phyloP scores from a whole-genome alignment of 352 stramenopile genomes.

The Globisporangium barbulae region DNA sequence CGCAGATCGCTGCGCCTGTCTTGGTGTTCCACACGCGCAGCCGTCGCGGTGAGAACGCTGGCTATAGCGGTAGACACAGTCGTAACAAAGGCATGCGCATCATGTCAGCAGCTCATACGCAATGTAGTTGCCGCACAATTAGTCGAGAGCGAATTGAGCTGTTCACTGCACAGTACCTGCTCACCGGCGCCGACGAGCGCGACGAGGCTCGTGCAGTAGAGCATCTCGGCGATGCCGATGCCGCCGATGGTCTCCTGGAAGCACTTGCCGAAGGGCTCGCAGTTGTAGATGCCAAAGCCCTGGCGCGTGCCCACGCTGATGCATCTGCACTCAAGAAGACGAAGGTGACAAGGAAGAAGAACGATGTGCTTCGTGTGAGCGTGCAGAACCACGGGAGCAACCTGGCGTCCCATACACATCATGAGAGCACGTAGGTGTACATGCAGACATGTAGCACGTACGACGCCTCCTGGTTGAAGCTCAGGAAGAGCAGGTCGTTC shows the following conservation, averaged over 20 bases:
- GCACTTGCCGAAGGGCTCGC: constrained; percentile 87
- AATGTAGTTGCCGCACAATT: neutral
- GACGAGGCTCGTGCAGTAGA: constrained; percentile 92
- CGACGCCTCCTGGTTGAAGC: constrained; percentile 92
- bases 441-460: constrained; percentile 26
- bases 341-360: neutral
- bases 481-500: constrained; percentile 83
- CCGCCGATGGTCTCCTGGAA: constrained; percentile 87
- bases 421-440: neutral
- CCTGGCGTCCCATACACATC: neutral
- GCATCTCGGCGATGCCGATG: constrained; percentile 90
- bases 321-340: constrained; percentile 42
- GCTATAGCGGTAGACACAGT: constrained; percentile 26
- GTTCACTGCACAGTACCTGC: constrained; percentile 37
- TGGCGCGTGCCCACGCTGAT: constrained; percentile 87
- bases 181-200: constrained; percentile 89
- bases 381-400: neutral
- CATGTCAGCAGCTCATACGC: neutral
- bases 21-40: constrained; percentile 92
- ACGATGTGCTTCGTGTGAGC: neutral
- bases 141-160: neutral
- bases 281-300: constrained; percentile 91
- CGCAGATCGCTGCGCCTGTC: constrained; percentile 86
- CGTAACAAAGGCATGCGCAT: neutral
- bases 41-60: constrained; percentile 87